Evolutionary conservation across 495 filamentous ascomycete species (phyloP).

Genomic region (Hypoxylon subgilvum): DNA sequence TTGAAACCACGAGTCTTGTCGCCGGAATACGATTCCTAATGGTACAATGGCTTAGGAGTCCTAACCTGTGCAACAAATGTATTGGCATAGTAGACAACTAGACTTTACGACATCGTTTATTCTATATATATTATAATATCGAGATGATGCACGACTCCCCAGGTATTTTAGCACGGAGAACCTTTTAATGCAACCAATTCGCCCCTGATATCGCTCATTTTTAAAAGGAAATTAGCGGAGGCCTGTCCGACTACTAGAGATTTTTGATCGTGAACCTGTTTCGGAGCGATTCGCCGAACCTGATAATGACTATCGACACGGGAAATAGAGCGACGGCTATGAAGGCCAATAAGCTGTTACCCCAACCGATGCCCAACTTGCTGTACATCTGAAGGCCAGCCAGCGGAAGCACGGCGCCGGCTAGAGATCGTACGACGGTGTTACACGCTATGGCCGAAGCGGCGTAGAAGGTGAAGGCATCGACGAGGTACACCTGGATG

Average conservation of each 20-base stretch:
- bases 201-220: background rate
- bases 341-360: conserved; percentile 63
- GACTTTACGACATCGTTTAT: background rate
- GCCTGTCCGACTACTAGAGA: conserved; percentile 30
- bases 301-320: conserved; percentile 57
- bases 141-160: background rate
- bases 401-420: conserved; percentile 65
- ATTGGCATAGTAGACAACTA: background rate
- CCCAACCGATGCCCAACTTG: conserved; percentile 65
- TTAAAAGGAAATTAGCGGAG: background rate
- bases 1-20: no score
- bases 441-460: conserved; percentile 64
- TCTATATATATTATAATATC: conserved; percentile 4
- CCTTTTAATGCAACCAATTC: conserved; percentile 4
- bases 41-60: background rate
- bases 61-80: background rate
- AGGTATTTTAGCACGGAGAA: background rate
- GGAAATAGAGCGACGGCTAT: conserved; percentile 59
- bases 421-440: conserved; percentile 58
- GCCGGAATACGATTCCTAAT: no score
- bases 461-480: conserved; percentile 66
- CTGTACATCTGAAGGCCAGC: conserved; percentile 61
- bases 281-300: conserved; percentile 58
- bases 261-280: conserved; percentile 52
- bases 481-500: conserved; percentile 63